Base-by-base conservation (phyloP, 768 basidiomycete species). In the Mrakia gelida region DNA sequence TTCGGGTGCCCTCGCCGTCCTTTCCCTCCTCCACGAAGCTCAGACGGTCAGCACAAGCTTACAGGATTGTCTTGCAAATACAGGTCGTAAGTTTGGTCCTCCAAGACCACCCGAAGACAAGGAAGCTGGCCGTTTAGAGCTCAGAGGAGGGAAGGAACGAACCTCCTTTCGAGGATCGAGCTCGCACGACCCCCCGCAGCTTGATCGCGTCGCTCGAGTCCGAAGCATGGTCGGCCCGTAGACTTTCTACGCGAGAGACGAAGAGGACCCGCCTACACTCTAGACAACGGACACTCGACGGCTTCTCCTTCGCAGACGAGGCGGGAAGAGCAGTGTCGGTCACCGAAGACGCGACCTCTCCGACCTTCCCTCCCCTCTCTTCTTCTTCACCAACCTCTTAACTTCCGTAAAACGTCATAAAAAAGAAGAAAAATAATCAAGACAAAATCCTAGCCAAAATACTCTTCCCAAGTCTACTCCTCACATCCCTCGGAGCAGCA, bases 121-220 rank as follows among this genome's bases (percentile, higher is more conserved):
- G 18, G n/a, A 41, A n/a, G 34, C 11, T n/a, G 67, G 34, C 67
- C 34, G 67, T 41, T n/a, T 63, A 13, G 59, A 61, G 34, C 38
- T 38, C n/a, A 30, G 3, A 10, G 18, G 28, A 21, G 10, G 32
- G 16, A 34, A 32, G 65, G 30, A 34, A 26, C 26, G 67, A 41
- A 45, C 21, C 67, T 70, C 67, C 34, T n/a, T 43, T 41, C 9
- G 26, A 34, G 62, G 62, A 28, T n/a, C n/a, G 62, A 70, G 67
- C 67, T 38, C 67, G 67, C 67, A 70, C 67, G 67, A 38, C 32
- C 67, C 67, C 26, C 23, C 67, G 65, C 65, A 38, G 38, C 67
- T 38, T 6, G 32, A 15, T 21, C n/a, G 38, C 65, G n/a, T 67
- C 38, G 59, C 59, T 59, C 26, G 49, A 52, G 49, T 52, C 49